These are phyloP conservation scores for Hypoxylon fuscum DNA, from an alignment of 495 filamentous ascomycete genomes.

Conservation along the genomic window DNA sequence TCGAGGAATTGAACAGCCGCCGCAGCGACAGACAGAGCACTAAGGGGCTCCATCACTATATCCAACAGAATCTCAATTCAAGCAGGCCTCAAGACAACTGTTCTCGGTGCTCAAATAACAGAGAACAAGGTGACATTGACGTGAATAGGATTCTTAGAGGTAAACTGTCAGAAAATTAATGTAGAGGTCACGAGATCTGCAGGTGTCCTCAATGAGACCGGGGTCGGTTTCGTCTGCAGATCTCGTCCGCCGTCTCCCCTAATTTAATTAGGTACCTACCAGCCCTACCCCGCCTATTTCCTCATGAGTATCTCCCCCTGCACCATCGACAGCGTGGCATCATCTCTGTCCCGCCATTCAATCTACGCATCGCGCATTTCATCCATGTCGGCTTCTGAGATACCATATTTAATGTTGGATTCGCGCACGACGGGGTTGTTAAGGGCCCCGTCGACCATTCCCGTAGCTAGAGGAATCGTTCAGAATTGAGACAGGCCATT, in stretches of 20 bases:
- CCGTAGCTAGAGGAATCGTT: conserved; percentile 39
- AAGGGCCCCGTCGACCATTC: conserved; percentile 44
- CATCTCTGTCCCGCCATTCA: conserved; percentile 49
- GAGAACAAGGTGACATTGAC: neutral
- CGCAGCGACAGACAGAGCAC: conserved; percentile 9
- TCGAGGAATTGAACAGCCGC: conserved; percentile 25
- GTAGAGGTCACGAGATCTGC: too few species aligned
- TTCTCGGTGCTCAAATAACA: neutral
- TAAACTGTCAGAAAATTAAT: too few species aligned
- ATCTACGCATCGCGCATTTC: conserved; percentile 55
- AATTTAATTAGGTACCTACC: too few species aligned
- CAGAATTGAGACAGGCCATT: conserved; percentile 9
- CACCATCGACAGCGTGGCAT: conserved; percentile 49
- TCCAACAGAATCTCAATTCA: too few species aligned
- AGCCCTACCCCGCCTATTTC: conserved; percentile 40
- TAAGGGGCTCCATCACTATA: conserved; percentile 11
- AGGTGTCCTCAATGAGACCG: too few species aligned
- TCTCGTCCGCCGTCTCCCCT: too few species aligned
- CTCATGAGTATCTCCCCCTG: conserved; percentile 54
- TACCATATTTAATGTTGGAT: conserved; percentile 45
- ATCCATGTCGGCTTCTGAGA: conserved; percentile 50
- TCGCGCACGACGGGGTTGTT: conserved; percentile 41
- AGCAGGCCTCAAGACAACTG: too few species aligned
- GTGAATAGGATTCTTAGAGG: too few species aligned
- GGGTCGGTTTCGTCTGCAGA: too few species aligned